A percentile compares a stretch with the other conserved stretches of the same genome.
Evolutionary conservation across 305 asterid genomes (phyloP).

Genomic region (Rubia balearica): DNA sequence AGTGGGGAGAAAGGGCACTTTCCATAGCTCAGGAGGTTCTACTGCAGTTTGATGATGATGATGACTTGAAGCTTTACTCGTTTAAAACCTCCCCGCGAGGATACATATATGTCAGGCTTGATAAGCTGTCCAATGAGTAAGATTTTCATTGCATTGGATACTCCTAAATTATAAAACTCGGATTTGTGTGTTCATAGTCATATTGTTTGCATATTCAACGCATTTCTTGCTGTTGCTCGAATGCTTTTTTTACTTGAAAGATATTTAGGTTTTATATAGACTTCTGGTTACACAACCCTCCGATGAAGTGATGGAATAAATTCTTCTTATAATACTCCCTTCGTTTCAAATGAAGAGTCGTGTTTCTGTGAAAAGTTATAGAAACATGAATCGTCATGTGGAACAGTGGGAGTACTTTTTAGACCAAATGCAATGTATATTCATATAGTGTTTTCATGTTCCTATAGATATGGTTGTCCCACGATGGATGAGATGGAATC

Average conservation of each 20-base stretch:
- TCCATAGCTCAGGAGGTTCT: constrained; percentile 50
- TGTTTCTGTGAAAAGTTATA: too few relatives aligned
- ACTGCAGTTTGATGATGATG: constrained; percentile 45
- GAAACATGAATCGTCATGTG: neutral
- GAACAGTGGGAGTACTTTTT: neutral
- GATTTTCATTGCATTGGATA: constrained; percentile 19
- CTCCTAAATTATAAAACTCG: neutral
- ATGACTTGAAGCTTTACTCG: constrained; percentile 61
- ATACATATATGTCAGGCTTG: constrained; percentile 77
- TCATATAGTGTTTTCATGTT: neutral
- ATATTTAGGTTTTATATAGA: neutral
- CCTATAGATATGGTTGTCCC: constrained; percentile 75
- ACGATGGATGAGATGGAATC: constrained; percentile 64
- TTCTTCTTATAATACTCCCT: too few relatives aligned
- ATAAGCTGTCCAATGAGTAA: constrained; percentile 67
- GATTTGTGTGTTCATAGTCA: neutral
- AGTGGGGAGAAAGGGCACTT: constrained; percentile 76
- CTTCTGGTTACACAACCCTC: too few relatives aligned
- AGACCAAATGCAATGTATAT: neutral
- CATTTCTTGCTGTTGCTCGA: neutral
- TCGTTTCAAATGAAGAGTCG: too few relatives aligned
- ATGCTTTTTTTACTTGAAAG: neutral
- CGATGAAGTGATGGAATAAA: too few relatives aligned
- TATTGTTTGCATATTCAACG: neutral
- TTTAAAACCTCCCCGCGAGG: constrained; percentile 80